These are phyloP conservation scores for Oryza glumipatula DNA, from an alignment of 176 grass and related monocot genomes.

Conservation along the genomic window DNA sequence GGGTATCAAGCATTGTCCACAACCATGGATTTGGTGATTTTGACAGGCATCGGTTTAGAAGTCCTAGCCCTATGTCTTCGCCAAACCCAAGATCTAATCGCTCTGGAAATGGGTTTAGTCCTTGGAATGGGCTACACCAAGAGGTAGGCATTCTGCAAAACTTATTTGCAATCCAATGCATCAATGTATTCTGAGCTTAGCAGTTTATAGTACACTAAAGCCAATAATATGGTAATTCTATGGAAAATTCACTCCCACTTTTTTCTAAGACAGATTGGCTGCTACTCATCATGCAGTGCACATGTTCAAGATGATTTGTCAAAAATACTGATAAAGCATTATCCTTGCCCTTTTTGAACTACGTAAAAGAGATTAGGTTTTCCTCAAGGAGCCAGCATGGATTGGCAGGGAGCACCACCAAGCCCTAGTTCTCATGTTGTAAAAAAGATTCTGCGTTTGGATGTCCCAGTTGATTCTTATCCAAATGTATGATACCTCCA, in stretches of 20 bases:
- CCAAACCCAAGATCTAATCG: slow-evolving; percentile 77
- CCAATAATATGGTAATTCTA: slow-evolving; percentile 11
- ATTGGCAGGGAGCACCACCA: slow-evolving; percentile 89
- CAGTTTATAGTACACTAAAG: not conserved
- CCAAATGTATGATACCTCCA: slow-evolving; percentile 63
- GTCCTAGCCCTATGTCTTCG: slow-evolving; percentile 82
- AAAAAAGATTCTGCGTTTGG: slow-evolving; percentile 91
- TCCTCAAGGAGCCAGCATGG: slow-evolving; percentile 80
- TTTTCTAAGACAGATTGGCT: not conserved
- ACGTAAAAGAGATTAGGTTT: slow-evolving; percentile 72
- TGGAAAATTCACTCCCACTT: not conserved
- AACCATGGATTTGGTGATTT: slow-evolving; percentile 73
- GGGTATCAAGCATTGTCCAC: slow-evolving; percentile 74
- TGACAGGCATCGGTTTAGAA: slow-evolving; percentile 67
- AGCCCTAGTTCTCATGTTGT: slow-evolving; percentile 80
- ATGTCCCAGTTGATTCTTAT: slow-evolving; percentile 88
- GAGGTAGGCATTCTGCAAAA: slow-evolving; percentile 55
- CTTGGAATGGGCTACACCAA: slow-evolving; percentile 63
- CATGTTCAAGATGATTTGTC: slow-evolving; percentile 12
- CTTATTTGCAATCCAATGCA: slow-evolving; percentile 9
- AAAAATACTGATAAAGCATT: slow-evolving; percentile 36
- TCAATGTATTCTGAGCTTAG: slow-evolving; percentile 19
- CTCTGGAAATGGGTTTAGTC: slow-evolving; percentile 63
- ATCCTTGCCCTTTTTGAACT: slow-evolving; percentile 39
- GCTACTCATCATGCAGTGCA: not conserved